Conservation (phyloP, 2,329 filamentous ascomycete genomes). For the Penicillium sp. region DNA sequence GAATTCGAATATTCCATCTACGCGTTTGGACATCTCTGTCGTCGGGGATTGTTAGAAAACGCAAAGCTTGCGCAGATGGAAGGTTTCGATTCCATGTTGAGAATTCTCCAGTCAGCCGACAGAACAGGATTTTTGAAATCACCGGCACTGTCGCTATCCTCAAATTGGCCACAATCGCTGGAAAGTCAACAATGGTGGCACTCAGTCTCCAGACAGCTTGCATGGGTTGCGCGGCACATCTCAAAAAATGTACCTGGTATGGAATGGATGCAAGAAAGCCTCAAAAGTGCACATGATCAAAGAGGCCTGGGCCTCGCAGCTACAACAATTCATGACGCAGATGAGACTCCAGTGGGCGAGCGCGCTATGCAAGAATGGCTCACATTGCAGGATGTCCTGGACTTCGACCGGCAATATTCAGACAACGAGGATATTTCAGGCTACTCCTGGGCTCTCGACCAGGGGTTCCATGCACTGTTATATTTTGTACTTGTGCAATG, state of each 20-base stretch:
- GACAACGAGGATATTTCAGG: constrained; percentile 3
- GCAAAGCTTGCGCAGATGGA: constrained; percentile 5
- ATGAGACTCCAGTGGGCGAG: not conserved
- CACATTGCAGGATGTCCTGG: constrained; percentile 6
- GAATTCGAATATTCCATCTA: constrained; percentile 25
- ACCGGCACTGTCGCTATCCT: not conserved
- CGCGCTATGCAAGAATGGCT: constrained; percentile 17
- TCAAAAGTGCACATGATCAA: constrained; percentile 2
- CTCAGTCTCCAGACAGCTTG: constrained; percentile 19
- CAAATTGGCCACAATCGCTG: constrained; percentile 9
- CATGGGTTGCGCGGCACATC: constrained; percentile 25
- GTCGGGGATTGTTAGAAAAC: constrained; percentile 18
- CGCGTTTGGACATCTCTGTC: constrained; percentile 26
- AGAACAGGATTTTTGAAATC: constrained; percentile 8
- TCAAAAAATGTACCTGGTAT: constrained; percentile 2
- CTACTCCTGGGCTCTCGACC: constrained; percentile 14
- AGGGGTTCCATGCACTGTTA: constrained; percentile 7
- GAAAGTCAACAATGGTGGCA: constrained; percentile 14
- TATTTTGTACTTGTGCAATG: constrained; percentile 19
- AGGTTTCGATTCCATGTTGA: constrained; percentile 5
- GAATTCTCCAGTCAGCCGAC: constrained; percentile 11
- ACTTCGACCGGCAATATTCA: constrained; percentile 2
- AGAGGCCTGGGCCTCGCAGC: not conserved
- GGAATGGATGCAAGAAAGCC: constrained; percentile 1
- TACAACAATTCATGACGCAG: not conserved